Evolutionary conservation across 441 rosid species (phyloP), one percentile per base, ranked within the genome.

Genomic region (Capsella rubella): DNA sequence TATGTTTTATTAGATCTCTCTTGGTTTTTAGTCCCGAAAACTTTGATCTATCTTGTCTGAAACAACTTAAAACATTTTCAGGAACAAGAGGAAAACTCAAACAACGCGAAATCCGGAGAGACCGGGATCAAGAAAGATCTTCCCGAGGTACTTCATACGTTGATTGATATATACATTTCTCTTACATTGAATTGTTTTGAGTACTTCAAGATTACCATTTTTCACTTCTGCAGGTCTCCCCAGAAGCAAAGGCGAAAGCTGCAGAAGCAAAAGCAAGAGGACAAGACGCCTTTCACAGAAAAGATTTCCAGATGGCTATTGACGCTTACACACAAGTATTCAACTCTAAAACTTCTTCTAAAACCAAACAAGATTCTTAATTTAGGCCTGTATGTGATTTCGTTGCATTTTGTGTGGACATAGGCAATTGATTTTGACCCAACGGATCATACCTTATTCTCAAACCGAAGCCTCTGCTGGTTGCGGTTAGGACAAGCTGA

Each of bases 391-490:
- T 55, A 39, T 47, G 34, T 67, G 64, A 64, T 40, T 21, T 7
- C 37, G 32, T 61, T 29, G 5, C 35, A 32, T 51, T 46, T 65
- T 64, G 28, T 65, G 63, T 80, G 51, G 9, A 62, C 78, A 60
- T 79, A 92, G 99, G 97, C 97, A 25, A 87, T 88, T 82, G 97
- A 89, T 84, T 80, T 89, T 49, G 97, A 95, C 67, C 96, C 96
- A 3, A 83, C 80, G 43, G 91, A 90, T 83, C 91, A 88, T 12
- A 84, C 87, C 6, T 79, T 95, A 61, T 75, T 73, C 74, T 92
- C 99, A 25, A 95, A 95, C 77, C 87, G 99, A 85, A 95, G 99
- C 81, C 93, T 92, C 37, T 90, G 97, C 72, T 92, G 97, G 99
- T 50, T 92, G 57, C 90, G 87, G 37, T 67, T 86, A 52, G 95